Evolutionary conservation across 2,329 filamentous ascomycete species (phyloP), one percentile per base, ranked within the genome.

Genomic region (Colletotrichum trifolii): DNA sequence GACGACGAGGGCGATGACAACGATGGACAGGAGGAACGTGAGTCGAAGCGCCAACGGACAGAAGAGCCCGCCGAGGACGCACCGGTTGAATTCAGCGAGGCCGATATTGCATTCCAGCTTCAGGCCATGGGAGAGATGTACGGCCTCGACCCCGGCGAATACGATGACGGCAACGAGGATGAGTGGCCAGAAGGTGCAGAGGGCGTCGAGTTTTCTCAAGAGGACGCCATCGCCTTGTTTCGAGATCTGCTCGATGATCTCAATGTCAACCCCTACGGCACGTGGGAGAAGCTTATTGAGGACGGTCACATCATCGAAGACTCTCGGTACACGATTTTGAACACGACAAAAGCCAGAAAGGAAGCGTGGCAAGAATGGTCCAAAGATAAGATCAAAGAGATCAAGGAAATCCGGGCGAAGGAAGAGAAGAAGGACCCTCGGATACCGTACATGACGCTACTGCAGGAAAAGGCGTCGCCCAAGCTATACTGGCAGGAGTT

Each of bases 401-500:
- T 94, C 11, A 91, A 90, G 74, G 90, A 92, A 70, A 86, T 87
- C 72, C 89, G 92, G 63, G 90, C 90, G 33, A 89, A 85, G 67
- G 87, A 94, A 73, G 91, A 91, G 76, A 95, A 93, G 80, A 87
- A 88, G 68, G 94, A 98, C 72, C 95, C 96, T 1, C 84, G 86
- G 50, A 91, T 97, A 69, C 88, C 90, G 1, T 99, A 96, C 75
- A 80, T 98, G 66, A 85, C 87, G 0, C 91, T 99, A 68, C 82
- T 99, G 36, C 89, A 95, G 68, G 87, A 90, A 53, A 87, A 93
- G 70, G 95, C 94, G 0, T 96, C 90, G 0, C 91, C 93, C 0
- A 98, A 97, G 78, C 84, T 99, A 1, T 99, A 97, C 82, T 99
- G 96, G 96, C 91, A 93, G 0, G 96, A 99, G 75, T 99, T 99